Conservation (phyloP, 129 eudicot species). For the Helianthus annuus region HanXRQr2.0-SUNRISE NC_035443.2:147129485-147129984, state of each 20-base stretch:
- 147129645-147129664: not conserved
- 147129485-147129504: not conserved
- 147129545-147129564: not conserved
- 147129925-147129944: not conserved
- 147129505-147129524: not conserved
- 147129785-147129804: too few species aligned
- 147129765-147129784: too few species aligned
- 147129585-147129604: not conserved
- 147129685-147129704: too few species aligned
- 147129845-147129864: too few species aligned
- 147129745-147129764: too few species aligned
- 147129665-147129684: not conserved
- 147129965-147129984: constrained; percentile 31
- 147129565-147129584: not conserved
- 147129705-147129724: not conserved
- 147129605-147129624: not conserved
- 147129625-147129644: not conserved
- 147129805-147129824: too few species aligned
- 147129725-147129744: too few species aligned
- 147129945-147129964: not conserved
- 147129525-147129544: not conserved
- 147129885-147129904: not conserved
- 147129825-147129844: too few species aligned
- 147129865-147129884: not conserved
- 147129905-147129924: not conserved